A percentile compares a stretch with the other conserved stretches of the same genome.
Evolutionary conservation across 257 asterid species (phyloP).

Genomic region (Jacaranda copaia): DNA sequence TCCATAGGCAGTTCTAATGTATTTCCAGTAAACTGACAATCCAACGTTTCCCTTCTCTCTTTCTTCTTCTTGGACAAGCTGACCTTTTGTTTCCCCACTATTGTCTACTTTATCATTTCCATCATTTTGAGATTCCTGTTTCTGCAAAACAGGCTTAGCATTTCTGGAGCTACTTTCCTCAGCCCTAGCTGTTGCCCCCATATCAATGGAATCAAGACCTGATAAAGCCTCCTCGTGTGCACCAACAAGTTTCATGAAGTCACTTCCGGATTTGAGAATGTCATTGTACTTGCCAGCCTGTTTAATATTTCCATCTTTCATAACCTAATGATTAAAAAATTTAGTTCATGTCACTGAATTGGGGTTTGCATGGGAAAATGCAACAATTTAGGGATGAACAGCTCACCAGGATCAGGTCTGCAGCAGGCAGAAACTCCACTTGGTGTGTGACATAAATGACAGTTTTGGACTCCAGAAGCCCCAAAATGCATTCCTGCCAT

Average conservation of each 20-base stretch:
- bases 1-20: slow-evolving; percentile 78
- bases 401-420: slow-evolving; percentile 85
- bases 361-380: background rate
- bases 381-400: slow-evolving; percentile 25
- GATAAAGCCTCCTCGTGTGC: slow-evolving; percentile 88
- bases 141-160: slow-evolving; percentile 40
- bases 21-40: slow-evolving; percentile 79
- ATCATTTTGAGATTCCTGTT: slow-evolving; percentile 44
- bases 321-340: slow-evolving; percentile 56
- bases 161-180: slow-evolving; percentile 40
- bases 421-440: slow-evolving; percentile 86
- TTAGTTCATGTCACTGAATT: background rate
- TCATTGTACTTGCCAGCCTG: slow-evolving; percentile 86
- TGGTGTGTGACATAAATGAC: slow-evolving; percentile 86
- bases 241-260: slow-evolving; percentile 90
- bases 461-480: slow-evolving; percentile 65
- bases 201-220: slow-evolving; percentile 55
- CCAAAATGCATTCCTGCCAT: slow-evolving; percentile 76
- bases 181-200: slow-evolving; percentile 28
- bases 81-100: slow-evolving; percentile 50
- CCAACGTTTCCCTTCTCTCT: slow-evolving; percentile 91
- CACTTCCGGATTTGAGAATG: slow-evolving; percentile 71
- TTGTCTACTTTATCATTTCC: slow-evolving; percentile 46
- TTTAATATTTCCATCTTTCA: slow-evolving; percentile 80
- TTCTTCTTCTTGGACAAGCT: slow-evolving; percentile 94